Evolutionary conservation across 1,284 basidiomycete species (phyloP), one percentile per base, ranked within the genome.

Genomic region (Papiliotrema laurentii): DNA sequence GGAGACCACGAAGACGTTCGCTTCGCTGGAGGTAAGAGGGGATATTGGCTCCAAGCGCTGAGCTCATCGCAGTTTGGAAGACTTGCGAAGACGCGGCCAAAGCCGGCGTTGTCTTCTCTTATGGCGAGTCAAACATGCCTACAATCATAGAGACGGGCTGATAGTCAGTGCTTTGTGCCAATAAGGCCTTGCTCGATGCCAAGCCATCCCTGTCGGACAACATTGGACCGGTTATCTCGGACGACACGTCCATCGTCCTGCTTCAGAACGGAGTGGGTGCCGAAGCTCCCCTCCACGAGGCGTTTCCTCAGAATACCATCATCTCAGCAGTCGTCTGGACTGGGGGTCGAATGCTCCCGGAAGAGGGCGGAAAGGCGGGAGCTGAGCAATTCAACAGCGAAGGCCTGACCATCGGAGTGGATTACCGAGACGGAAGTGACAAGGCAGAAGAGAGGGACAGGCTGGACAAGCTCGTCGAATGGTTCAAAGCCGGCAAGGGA

Each of bases 251-350:
- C 25, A 69, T 78, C 34, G 73, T 78, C n/a, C 61, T 77, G 26
- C 64, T 79, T 0, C 77, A 79, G 60, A 79, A 79, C 55, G 77
- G 77, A 21, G 74, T 78, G 4, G 77, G 76, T 5, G 74, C 74
- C 45, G 77, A 78, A 60, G 74, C 67, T 24, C 75, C 77, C 16
- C 65, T 77, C 22, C 69, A 75, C 51, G 51, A 54, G 2, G 62
- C 62, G 18, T 74, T 78, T 58, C 75, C 76, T 1, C 35, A 55
- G 31, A 76, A 66, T 48, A 74, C 73, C 6, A 64, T 77, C 47
- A 72, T 78, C 34, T 77, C 75, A 49, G 75, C 76, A 16, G 76
- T 77, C 5, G 76, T 76, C 11, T 76, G 63, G 72, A 75, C 67
- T 16, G 77, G 69, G 56, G 77, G 59, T 27, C 72, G 59, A 60